phyloP scores from a whole-genome alignment of 176 grass and related monocot species.

The Aegilops umbellulata region DNA sequence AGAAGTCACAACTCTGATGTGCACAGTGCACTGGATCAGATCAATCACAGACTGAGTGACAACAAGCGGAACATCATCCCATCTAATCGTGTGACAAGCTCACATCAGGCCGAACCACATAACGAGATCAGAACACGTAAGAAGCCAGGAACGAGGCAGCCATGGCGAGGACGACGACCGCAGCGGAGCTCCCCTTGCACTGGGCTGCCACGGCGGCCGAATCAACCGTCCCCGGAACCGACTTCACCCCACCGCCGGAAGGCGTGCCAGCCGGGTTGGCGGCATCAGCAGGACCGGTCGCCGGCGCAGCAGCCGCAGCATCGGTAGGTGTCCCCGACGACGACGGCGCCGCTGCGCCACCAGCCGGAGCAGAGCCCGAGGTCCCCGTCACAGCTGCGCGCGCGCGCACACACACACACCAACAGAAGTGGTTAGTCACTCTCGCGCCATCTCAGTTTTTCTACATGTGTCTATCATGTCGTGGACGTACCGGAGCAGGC shows the following conservation, averaged over 20 bases:
- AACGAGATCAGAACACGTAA: too few species aligned
- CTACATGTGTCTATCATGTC: not conserved
- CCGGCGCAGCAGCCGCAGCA: conserved; percentile 1
- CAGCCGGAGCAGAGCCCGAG: not conserved
- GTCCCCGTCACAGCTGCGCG: not conserved
- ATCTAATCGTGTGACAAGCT: too few species aligned
- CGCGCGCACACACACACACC: not conserved
- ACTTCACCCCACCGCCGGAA: conserved; percentile 7
- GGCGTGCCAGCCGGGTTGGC: not conserved
- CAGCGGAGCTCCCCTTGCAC: not conserved
- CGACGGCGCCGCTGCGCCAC: not conserved
- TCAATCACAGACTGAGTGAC: too few species aligned
- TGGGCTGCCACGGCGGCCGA: not conserved
- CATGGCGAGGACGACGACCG: too few species aligned
- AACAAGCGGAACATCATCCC: too few species aligned
- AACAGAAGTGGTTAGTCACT: too few species aligned
- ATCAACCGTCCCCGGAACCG: not conserved
- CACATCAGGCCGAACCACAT: too few species aligned
- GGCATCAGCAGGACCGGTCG: not conserved
- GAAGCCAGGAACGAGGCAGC: too few species aligned
- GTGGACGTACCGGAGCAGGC: conserved; percentile 22
- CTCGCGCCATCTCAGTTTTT: not conserved
- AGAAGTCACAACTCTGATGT: too few species aligned
- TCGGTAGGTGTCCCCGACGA: not conserved
- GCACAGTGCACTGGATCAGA: too few species aligned